Conservation (phyloP, 202 grass and related monocot species). For the Saccharum hybrid region DNA sequence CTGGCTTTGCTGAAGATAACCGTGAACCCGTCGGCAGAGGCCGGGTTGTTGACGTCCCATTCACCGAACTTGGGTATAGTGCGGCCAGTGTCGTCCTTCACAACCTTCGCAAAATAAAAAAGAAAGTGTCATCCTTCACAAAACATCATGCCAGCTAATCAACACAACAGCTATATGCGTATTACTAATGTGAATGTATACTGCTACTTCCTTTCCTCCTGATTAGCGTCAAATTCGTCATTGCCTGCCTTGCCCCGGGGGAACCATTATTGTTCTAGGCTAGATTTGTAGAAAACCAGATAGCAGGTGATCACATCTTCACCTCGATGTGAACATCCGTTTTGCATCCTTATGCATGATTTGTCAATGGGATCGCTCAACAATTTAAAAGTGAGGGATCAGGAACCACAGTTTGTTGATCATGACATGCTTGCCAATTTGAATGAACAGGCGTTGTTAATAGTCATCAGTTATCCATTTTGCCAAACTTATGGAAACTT, state of each 20-base stretch:
- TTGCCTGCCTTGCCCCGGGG: not conserved
- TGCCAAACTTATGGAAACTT: not conserved
- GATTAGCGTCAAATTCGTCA: not conserved
- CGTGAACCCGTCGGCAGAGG: conserved; percentile 73
- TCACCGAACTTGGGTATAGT: conserved; percentile 66
- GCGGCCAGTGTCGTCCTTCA: conserved; percentile 46
- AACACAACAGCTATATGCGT: not conserved
- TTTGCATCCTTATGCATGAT: not conserved
- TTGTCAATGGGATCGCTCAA: not conserved
- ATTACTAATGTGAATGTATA: not conserved
- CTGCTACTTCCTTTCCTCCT: not conserved
- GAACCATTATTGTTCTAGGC: not conserved
- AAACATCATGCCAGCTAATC: not conserved
- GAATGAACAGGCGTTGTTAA: not conserved
- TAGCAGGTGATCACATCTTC: not conserved
- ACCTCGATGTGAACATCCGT: not conserved
- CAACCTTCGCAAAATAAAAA: not conserved
- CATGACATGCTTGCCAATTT: not conserved
- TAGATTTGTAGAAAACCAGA: not conserved
- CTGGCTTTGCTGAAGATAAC: conserved; percentile 82
- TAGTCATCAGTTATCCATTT: not conserved
- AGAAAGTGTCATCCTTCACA: conserved; percentile 29
- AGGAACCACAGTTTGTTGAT: not conserved
- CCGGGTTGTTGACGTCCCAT: conserved; percentile 80
- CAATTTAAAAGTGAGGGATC: not conserved